Base-by-base conservation (phyloP, 441 rosid species). In the Brassica balearica region DNA sequence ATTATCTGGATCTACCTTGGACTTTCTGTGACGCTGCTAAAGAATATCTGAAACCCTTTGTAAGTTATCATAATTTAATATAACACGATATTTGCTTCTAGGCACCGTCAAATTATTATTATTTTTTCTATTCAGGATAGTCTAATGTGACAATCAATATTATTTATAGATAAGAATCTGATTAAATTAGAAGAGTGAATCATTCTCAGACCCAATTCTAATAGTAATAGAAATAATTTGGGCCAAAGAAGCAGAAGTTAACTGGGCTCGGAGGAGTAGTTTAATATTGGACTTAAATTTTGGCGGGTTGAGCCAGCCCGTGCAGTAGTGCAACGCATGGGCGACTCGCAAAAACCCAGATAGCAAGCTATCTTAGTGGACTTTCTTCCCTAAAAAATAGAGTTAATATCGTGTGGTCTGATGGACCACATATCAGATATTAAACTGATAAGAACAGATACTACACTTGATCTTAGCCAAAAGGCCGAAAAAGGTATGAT, bases 401-500 rank as follows among this genome's bases (percentile, higher is more conserved):
- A 79, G 72, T 83, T 85, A 83, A 80, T 83, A 85, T 83, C 86
- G 64, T 77, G 80, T 70, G 84, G 1, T 0, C 36, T 78, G 6
- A 82, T 85, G 75, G 17, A 1, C 84, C 91, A 86, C 83, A 70
- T 84, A 90, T 87, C 89, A 89, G 87, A 88, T 89, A 90, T 89
- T 88, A 90, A 86, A 93, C 90, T 85, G 89, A 92, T 92, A 90
- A 85, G 87, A 88, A 86, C 93, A 90, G 86, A 89, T 90, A 91
- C 94, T 90, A 88, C 95, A 89, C 92, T 89, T 92, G 96, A 92
- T 94, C 95, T 91, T 92, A 91, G 97, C 97, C 97, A 86, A 90
- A 90, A 92, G 97, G 94, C 97, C 94, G 88, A 86, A 86, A 88
- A 87, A 88, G 87, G 80, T 74, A 74, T 77, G 61, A 69, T 0